Base-by-base conservation (phyloP, 768 basidiomycete genomes). In the Clavulina sp. region DNA sequence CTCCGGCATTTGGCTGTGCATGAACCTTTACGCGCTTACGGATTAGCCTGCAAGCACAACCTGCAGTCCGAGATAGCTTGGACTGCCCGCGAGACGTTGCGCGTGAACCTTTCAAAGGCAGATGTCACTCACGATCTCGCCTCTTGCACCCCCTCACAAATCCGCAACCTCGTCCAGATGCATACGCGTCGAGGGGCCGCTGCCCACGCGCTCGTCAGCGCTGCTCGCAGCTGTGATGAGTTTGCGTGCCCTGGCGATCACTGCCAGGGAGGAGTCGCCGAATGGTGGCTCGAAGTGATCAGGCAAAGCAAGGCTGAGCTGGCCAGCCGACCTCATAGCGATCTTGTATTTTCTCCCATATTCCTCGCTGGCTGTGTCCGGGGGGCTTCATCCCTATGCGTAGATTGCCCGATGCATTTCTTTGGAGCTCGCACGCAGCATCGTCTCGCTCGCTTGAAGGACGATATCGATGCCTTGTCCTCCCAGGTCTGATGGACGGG, bases 241-340 rank as follows among this genome's bases (percentile, higher is more conserved):
- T 34, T 49, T 16, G 32, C 48, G 32, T 49, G 48, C 31, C 9
- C 1, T 16, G 48, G 48, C 26, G 48, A 49, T 13, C 32, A 49
- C 32, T 49, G 48, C 28, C 26, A 49, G 28, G 48, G 32, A 30
- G 48, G 48, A 7, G 48, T 49, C 26, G 48, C 48, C 7, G 48
- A 49, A 30, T 49, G 48, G 48, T 49, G 48, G 48, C 16, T 49
- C 7, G 48, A 49, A 26, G 48, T 49, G 16, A 34, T 49, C 18
- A 49, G 32, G 48, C 9, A 30, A 16, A 30, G 28, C 16, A 7
- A 30, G 18, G 18, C 7, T 7, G 29, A 31, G 48, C 32, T 49
- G 28, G 16, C 13, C 13, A 16, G 7, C 13, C 26, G 32, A 16
- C 48, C 48, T 16, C 28, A 13, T 7, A 30, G 26, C 28, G 48